phyloP scores from a whole-genome alignment of 176 grass and related monocot species.

The Oryza meyeriana region DNA sequence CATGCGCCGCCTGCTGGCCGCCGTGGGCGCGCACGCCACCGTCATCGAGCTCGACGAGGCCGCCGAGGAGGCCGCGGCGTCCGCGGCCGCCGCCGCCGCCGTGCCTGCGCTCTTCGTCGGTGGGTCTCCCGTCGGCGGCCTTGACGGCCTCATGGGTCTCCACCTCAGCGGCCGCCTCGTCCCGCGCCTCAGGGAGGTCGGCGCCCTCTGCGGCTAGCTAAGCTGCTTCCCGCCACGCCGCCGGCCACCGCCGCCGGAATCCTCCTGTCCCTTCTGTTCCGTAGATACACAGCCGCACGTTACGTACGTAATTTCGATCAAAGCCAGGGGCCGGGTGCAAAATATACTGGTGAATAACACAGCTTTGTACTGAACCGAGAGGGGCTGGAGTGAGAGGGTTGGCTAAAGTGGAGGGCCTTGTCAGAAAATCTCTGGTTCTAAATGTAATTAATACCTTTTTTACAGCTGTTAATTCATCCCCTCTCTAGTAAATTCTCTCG shows the following conservation, averaged over 20 bases:
- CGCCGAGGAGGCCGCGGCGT: conserved; percentile 46
- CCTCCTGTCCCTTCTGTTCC: background rate
- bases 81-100: conserved; percentile 29
- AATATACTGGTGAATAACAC: background rate
- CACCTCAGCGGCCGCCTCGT: conserved; percentile 65
- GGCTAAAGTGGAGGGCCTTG: background rate
- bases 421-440: conserved; percentile 28
- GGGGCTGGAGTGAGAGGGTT: background rate
- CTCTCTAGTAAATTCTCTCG: background rate
- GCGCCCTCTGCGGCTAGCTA: conserved; percentile 20
- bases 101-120: conserved; percentile 85
- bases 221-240: background rate
- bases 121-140: conserved; percentile 63
- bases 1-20: conserved; percentile 56
- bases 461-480: background rate
- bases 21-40: conserved; percentile 63
- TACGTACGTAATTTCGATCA: background rate
- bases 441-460: conserved; percentile 40
- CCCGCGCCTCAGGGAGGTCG: conserved; percentile 36
- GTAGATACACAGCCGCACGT: conserved; percentile 9
- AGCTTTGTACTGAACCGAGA: background rate
- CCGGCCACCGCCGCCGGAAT: background rate
- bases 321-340: background rate
- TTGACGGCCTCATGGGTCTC: conserved; percentile 87
- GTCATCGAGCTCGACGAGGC: conserved; percentile 73